Base-by-base conservation (phyloP, 768 basidiomycete species). In the Leccinum boreale region DNA sequence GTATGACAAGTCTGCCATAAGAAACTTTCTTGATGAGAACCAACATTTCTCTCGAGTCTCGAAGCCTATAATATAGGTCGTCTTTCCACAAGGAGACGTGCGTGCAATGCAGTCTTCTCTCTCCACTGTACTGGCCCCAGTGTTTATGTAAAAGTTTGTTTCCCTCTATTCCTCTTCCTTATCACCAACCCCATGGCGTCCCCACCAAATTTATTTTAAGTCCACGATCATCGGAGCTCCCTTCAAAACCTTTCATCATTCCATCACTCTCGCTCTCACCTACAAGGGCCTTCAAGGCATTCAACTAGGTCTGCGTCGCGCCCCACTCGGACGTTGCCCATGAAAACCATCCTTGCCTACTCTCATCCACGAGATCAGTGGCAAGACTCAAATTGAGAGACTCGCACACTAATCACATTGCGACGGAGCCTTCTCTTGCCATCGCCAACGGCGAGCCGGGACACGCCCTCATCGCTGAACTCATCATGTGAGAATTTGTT, bases 191-290 rank as follows among this genome's bases (percentile, higher is more conserved):
- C 31, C 31, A 33, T 72, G 71, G 12, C 53, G 5, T 54, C 60
- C 15, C 60, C 59, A 19, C 26, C 26, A 7, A 10, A 11, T 66
- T 65, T 42, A 72, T 10, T 29, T 1, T 3, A 10, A 29, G 29
- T 28, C 28, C 28, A 28, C 70, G 15, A 44, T 72, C 61, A 61
- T 72, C 31, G 70, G 70, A 15, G 73, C 71, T 0, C 72, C 71
- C 10, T 72, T 65, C 39, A 73, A 70, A 50, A 72, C 72, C 2
- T 72, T 70, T 39, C 73, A 70, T 5, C 68, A 72, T 15, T 39
- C 70, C 33, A 62, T 72, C 49, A n/a, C n/a, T n/a, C 66, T 72
- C 21, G 72, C 47, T 1, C 60, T 72, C 46, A 61, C 52, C 19
- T 59, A 72, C 63, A 72, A 73, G 50, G 57, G 60, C 17, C 36